phyloP scores from a whole-genome alignment of 2,329 filamentous ascomycete species.

The Fusarium sarcochroum region DNA sequence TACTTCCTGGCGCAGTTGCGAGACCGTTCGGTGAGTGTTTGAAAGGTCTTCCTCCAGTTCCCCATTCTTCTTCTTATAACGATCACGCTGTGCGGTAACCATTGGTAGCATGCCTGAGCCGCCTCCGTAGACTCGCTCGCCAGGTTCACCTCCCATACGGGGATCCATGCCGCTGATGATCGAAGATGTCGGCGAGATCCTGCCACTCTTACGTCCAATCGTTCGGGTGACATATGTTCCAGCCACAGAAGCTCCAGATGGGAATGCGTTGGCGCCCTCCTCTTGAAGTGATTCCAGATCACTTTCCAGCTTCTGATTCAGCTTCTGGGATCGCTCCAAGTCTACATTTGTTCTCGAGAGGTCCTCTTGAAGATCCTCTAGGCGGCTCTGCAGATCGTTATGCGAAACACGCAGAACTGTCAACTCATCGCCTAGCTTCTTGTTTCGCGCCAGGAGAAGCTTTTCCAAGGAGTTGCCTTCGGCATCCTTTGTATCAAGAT shows the following conservation, averaged over 20 bases:
- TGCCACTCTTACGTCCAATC: constrained; percentile 74
- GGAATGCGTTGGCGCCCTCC: constrained; percentile 85
- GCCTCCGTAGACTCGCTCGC: constrained; percentile 75
- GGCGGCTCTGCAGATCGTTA: constrained; percentile 85
- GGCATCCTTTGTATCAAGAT: constrained; percentile 54
- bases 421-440: constrained; percentile 94
- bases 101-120: constrained; percentile 94
- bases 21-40: constrained; percentile 84
- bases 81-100: constrained; percentile 97
- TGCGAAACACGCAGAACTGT: constrained; percentile 94
- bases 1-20: constrained; percentile 89
- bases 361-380: constrained; percentile 86
- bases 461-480: constrained; percentile 90
- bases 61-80: constrained; percentile 95
- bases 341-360: constrained; percentile 87
- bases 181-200: constrained; percentile 91
- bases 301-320: constrained; percentile 91
- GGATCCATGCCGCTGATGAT: constrained; percentile 98
- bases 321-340: constrained; percentile 84
- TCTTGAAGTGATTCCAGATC: constrained; percentile 91
- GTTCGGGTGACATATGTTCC: constrained; percentile 84
- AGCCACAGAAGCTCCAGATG: constrained; percentile 91
- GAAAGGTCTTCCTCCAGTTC: constrained; percentile 93
- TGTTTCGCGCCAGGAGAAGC: constrained; percentile 91
- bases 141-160: constrained; percentile 60